Conservation (phyloP, 352 stramenopile genomes). For the Globisporangium abappressorium region DNA sequence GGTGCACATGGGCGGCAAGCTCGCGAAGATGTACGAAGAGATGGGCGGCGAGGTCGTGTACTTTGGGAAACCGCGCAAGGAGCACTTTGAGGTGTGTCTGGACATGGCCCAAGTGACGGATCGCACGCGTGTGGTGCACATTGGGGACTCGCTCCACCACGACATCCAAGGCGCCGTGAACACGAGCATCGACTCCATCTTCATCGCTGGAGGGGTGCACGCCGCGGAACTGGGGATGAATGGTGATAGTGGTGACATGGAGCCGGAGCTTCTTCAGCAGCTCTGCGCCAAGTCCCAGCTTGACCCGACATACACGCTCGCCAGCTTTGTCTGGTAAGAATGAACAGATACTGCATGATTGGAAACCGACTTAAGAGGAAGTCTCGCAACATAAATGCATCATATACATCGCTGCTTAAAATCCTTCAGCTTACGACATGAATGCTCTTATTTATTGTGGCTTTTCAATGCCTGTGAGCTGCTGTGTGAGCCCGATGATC, state of each 20-base stretch:
- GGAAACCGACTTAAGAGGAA: not conserved
- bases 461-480: slow-evolving; percentile 20
- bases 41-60: slow-evolving; percentile 66
- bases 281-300: slow-evolving; percentile 11
- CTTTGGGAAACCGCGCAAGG: slow-evolving; percentile 84
- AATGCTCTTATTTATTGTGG: not conserved
- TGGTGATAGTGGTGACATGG: not conserved
- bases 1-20: slow-evolving; percentile 71
- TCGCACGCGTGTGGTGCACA: slow-evolving; percentile 45
- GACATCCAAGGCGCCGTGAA: slow-evolving; percentile 56
- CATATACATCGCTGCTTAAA: not conserved
- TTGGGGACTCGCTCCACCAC: slow-evolving; percentile 68
- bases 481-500: slow-evolving; percentile 23
- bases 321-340: slow-evolving; percentile 35
- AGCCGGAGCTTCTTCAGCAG: not conserved
- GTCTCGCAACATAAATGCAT: not conserved
- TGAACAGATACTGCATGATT: not conserved
- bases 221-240: slow-evolving; percentile 33
- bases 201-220: slow-evolving; percentile 60
- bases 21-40: slow-evolving; percentile 77
- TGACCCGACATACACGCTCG: slow-evolving; percentile 28
- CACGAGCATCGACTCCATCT: slow-evolving; percentile 51
- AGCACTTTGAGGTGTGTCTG: slow-evolving; percentile 74
- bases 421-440: not conserved
- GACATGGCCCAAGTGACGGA: slow-evolving; percentile 26